These are phyloP conservation scores for Penicillium olsonii DNA, from an alignment of 2,329 filamentous ascomycete genomes.

Conservation along the genomic window DNA sequence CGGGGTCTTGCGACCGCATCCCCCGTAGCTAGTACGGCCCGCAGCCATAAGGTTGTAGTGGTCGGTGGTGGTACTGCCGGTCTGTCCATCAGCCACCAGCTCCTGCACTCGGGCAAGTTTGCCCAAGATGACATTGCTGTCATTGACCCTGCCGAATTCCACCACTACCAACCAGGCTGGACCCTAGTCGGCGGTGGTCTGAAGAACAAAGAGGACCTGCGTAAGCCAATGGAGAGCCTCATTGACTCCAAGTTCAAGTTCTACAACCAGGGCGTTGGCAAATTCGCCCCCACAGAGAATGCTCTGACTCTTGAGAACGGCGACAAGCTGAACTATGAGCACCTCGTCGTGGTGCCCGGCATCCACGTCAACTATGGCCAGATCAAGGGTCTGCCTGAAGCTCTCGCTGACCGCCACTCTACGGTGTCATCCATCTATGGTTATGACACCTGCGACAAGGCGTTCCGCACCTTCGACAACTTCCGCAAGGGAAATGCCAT, in stretches of 20 bases:
- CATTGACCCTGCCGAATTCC: slow-evolving; percentile 63
- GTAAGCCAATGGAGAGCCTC: slow-evolving; percentile 52
- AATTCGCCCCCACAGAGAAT: slow-evolving; percentile 60
- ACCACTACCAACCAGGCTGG: slow-evolving; percentile 71
- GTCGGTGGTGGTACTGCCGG: slow-evolving; percentile 69
- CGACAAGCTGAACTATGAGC: slow-evolving; percentile 61
- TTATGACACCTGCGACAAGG: slow-evolving; percentile 59
- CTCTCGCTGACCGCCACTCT: slow-evolving; percentile 51
- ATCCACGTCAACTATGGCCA: slow-evolving; percentile 54
- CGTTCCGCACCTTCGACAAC: slow-evolving; percentile 50
- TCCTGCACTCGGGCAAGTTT: slow-evolving; percentile 62
- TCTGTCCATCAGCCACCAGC: slow-evolving; percentile 66
- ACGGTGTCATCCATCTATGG: slow-evolving; percentile 60
- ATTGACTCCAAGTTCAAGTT: slow-evolving; percentile 63
- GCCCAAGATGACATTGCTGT: slow-evolving; percentile 62
- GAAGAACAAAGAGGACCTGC: slow-evolving; percentile 62
- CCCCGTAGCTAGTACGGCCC: slow-evolving; percentile 36
- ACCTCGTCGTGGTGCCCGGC: slow-evolving; percentile 64
- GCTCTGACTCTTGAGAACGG: slow-evolving; percentile 57
- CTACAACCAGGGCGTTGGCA: slow-evolving; percentile 56
- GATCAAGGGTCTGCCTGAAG: slow-evolving; percentile 60
- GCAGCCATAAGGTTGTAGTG: slow-evolving; percentile 65
- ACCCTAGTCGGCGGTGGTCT: slow-evolving; percentile 68
- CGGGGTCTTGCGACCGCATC: slow-evolving; percentile 32
- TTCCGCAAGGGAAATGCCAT: slow-evolving; percentile 56